Evolutionary conservation across 2,329 filamentous ascomycete genomes (phyloP).

Genomic region (Cytospora mali): DNA sequence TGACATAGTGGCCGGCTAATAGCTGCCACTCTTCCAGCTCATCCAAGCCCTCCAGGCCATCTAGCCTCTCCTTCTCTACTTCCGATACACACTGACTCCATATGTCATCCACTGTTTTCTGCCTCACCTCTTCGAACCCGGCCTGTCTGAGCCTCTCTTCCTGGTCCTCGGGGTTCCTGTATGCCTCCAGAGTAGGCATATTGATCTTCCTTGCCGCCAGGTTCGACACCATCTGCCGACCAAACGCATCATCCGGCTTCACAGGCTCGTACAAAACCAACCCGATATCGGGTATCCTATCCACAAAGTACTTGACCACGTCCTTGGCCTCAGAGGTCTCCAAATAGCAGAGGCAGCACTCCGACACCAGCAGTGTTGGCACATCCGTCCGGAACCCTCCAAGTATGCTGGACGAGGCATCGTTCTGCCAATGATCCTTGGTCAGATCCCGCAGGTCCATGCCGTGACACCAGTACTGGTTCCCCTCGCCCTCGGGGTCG

Average conservation of each 20-base stretch:
- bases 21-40: conserved; percentile 94
- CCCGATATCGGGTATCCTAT: conserved; percentile 50
- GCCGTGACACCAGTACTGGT: conserved; percentile 61
- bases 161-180: conserved; percentile 70
- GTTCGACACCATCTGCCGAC: conserved; percentile 89
- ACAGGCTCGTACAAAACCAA: conserved; percentile 90
- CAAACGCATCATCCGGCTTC: conserved; percentile 81
- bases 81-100: conserved; percentile 74
- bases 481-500: conserved; percentile 40
- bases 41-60: conserved; percentile 82
- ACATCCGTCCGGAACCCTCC: conserved; percentile 49
- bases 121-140: conserved; percentile 59
- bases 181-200: conserved; percentile 79
- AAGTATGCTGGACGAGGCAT: conserved; percentile 29
- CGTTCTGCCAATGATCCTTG: conserved; percentile 1
- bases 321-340: conserved; percentile 62
- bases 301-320: conserved; percentile 67
- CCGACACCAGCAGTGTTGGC: conserved; percentile 86
- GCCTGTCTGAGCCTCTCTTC: conserved; percentile 64
- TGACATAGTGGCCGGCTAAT: conserved; percentile 83
- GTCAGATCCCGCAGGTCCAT: conserved; percentile 70
- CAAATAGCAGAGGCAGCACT: conserved; percentile 95
- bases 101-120: conserved; percentile 56
- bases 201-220: conserved; percentile 78
- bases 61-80: conserved; percentile 77